Evolutionary conservation across 805 yeast species (phyloP), one percentile per base, ranked within the genome.

Genomic region (Barnettozyma populi): DNA sequence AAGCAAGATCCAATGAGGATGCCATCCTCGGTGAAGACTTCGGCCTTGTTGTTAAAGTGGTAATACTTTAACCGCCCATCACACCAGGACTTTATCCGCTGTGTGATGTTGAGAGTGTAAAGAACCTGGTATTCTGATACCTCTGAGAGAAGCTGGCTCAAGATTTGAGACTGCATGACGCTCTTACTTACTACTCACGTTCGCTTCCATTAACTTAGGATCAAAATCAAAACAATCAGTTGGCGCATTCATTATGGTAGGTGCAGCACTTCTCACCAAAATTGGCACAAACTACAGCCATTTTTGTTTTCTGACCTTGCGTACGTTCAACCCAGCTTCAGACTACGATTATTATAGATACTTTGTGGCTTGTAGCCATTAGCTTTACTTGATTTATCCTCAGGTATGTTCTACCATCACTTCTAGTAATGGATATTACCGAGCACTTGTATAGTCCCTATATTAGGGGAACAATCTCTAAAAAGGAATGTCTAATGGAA

Each of bases 11-110:
- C 44, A 1, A 59, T 48, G 11, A 57, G 34, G 10, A 54, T 35
- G 9, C 52, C 51, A 19, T 46, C 54, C 11, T 50, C 52, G 3
- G 46, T 52, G 25, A 47, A 49, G 3, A 61, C 47, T 37, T 53
- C 56, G 4, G 52, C 45, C 50, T 58, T 58, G 34, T 50, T 47
- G 44, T 61, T 61, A 49, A 54, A 43, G 37, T 46, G 53, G 49
- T 43, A 59, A 49, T 44, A 54, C 23, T 48, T 51, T 10, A 57
- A 46, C 39, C 34, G 48, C 8, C 64, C 64, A 25, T 61, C 64
- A 16, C 44, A 38, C 62, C 63, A 61, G 16, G 46, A 36, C 50
- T 58, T 58, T 16, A 51, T 35, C 51, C 54, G 55, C 44, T 61
- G 60, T 0, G 43, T 34, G 19, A 57, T 21, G 31, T 59, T 52